These are phyloP conservation scores for Purpureocillium takamizusanense DNA, from an alignment of 2,329 filamentous ascomycete species.

Conservation along the genomic window DNA sequence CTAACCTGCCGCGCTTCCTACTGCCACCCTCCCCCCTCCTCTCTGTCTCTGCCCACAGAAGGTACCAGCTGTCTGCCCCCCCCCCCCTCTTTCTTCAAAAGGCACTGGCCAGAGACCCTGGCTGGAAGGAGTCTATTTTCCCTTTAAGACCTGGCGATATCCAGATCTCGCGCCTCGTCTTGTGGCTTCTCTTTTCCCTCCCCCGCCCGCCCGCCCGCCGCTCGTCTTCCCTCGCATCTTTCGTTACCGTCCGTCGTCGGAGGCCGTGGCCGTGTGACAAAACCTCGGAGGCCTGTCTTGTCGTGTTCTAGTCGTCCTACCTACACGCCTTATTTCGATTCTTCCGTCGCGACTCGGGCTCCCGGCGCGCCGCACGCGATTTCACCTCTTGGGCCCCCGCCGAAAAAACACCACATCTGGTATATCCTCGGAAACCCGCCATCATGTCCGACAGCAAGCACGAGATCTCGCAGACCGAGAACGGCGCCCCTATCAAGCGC, in stretches of 20 bases:
- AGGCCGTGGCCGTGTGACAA: constrained; percentile 1
- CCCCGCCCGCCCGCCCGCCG: not conserved
- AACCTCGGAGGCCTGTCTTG: too few species aligned
- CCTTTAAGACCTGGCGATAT: constrained; percentile 6
- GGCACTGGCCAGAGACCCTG: too few species aligned
- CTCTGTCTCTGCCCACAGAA: too few species aligned
- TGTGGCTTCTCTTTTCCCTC: too few species aligned
- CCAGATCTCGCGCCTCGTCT: not conserved
- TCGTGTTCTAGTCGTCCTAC: too few species aligned
- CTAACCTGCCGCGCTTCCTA: too few species aligned
- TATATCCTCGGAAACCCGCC: constrained; percentile 2
- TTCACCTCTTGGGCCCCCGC: too few species aligned
- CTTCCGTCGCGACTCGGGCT: not conserved
- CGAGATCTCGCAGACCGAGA: constrained; percentile 25
- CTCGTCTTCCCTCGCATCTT: not conserved
- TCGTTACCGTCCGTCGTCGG: constrained; percentile 1
- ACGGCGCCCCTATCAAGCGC: constrained; percentile 13
- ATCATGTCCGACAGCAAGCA: constrained; percentile 28
- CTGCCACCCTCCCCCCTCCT: too few species aligned
- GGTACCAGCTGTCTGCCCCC: too few species aligned
- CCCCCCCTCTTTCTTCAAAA: too few species aligned
- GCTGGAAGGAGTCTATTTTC: too few species aligned
- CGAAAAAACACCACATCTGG: too few species aligned
- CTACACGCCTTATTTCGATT: not conserved
- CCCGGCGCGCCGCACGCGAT: not conserved